Base-by-base conservation (phyloP, 139 green algal species). In the Chlamydomonas sphaeroides region DNA sequence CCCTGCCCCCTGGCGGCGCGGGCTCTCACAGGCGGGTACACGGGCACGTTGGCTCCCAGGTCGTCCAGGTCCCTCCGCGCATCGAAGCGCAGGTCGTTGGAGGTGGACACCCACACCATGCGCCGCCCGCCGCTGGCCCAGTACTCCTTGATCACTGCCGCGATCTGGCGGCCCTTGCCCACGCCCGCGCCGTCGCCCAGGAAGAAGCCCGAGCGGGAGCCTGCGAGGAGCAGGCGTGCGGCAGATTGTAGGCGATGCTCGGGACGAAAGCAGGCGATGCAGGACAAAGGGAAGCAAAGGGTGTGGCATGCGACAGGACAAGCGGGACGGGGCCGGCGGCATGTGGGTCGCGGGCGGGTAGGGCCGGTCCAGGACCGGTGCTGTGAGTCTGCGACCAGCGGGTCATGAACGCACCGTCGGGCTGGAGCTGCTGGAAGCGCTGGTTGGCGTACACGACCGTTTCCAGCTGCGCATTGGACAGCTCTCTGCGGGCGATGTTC, bases 111-210 rank as follows among this genome's bases (percentile, higher is more conserved):
- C 95, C 95, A 98, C 80, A 98, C 80, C 38, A 88, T 67, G 3
- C 89, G 85, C 21, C 85, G 67, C 0, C 88, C 86, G n/a, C 91
- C 90, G 17, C 36, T 68, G 33, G 59, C 26, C 87, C 87, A 94
- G 49, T 92, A 90, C 84, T 94, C 90, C 84, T 90, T 90, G 65
- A 94, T 90, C 28, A 92, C 71, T 0, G 76, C 84, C 1, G 85
- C 80, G 66, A 98, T 95, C 63, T 94, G 92, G 4, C 95, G 80
- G 0, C 94, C 95, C 80, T 96, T 98, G 72, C 95, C 95, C 68
- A 98, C 93, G 32, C 95, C 94, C 26, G 95, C 95, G 48, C 95
- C 95, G 74, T 98, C 95, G 35, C 92, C 94, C 21, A 97, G 85
- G 62, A 97, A 97, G 88, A 97, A 97, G 5, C 95, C 95, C 2